These are phyloP conservation scores for Suillus clintonianus DNA, from an alignment of 768 basidiomycete species.

Conservation along the genomic window DNA sequence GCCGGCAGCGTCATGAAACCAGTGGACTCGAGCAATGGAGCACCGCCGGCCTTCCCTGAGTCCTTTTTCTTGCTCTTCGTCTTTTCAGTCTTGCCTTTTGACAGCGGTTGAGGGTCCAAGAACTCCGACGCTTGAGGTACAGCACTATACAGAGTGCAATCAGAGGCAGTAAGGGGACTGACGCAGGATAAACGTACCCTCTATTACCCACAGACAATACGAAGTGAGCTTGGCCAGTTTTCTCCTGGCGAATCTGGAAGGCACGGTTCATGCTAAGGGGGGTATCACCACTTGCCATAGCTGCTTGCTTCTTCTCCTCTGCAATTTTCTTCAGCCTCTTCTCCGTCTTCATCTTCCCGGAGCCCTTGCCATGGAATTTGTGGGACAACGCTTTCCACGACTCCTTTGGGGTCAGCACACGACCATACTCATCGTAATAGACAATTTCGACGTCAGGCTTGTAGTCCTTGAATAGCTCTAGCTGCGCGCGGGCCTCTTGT, in stretches of 20 bases:
- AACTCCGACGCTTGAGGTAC: slow-evolving; percentile 86
- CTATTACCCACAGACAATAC: slow-evolving; percentile 92
- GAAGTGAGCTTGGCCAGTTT: slow-evolving; percentile 95
- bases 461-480: slow-evolving; percentile 89
- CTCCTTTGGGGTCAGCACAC: slow-evolving; percentile 87
- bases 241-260: slow-evolving; percentile 91
- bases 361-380: slow-evolving; percentile 97
- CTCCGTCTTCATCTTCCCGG: slow-evolving; percentile 96
- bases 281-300: slow-evolving; percentile 95
- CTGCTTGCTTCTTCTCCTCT: slow-evolving; percentile 93
- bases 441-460: slow-evolving; percentile 96
- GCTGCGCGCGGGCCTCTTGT: slow-evolving; percentile 79
- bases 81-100: slow-evolving; percentile 84
- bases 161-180: neutral
- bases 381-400: slow-evolving; percentile 98
- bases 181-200: slow-evolving; percentile 55
- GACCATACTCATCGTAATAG: slow-evolving; percentile 95
- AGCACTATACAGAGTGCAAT: slow-evolving; percentile 50
- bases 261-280: slow-evolving; percentile 93
- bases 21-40: slow-evolving; percentile 46
- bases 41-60: slow-evolving; percentile 45
- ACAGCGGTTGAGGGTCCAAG: slow-evolving; percentile 75
- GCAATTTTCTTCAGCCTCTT: slow-evolving; percentile 95
- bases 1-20: slow-evolving; percentile 78
- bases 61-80: slow-evolving; percentile 81